Conservation (phyloP, 1,139 yeast genomes). For the Kazachstania sp. region DNA sequence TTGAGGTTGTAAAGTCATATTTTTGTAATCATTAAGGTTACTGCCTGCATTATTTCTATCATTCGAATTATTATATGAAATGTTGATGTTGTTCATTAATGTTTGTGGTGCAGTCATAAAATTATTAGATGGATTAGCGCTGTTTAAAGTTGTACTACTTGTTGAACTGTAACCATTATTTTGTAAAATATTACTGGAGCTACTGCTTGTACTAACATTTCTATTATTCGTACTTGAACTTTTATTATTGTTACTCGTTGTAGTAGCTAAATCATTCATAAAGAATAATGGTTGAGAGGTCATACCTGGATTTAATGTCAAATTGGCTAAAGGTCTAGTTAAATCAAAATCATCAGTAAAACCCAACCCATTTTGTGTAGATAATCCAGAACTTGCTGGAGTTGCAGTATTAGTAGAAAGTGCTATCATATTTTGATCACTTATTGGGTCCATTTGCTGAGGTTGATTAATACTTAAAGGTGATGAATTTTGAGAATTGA, state of each 20-base stretch:
- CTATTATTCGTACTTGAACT: constrained; percentile 10
- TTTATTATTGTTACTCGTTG: constrained; percentile 3
- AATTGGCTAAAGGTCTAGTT: constrained; percentile 7
- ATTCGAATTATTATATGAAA: constrained; percentile 12
- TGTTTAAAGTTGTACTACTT: constrained; percentile 1
- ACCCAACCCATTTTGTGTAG: background rate
- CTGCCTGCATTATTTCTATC: constrained; percentile 7
- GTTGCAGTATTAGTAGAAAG: background rate
- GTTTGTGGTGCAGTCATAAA: constrained; percentile 7
- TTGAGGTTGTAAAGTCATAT: constrained; percentile 7
- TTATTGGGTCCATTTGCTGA: constrained; percentile 6
- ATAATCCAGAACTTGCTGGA: background rate
- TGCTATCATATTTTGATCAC: background rate
- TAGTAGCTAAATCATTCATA: constrained; percentile 2
- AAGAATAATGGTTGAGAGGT: constrained; percentile 5
- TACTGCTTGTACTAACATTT: constrained; percentile 12
- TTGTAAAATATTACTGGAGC: constrained; percentile 13
- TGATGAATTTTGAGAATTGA: constrained; percentile 9
- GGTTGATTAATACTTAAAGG: constrained; percentile 11
- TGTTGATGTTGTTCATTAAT: constrained; percentile 9
- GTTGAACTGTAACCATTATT: background rate
- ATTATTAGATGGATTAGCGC: constrained; percentile 3
- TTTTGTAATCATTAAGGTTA: constrained; percentile 2
- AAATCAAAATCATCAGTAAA: constrained; percentile 3
- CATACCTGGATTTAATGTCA: constrained; percentile 3